These are phyloP conservation scores for Saccharomyces uvarum DNA, from an alignment of 1,139 yeast species.

Conservation along the genomic window DNA sequence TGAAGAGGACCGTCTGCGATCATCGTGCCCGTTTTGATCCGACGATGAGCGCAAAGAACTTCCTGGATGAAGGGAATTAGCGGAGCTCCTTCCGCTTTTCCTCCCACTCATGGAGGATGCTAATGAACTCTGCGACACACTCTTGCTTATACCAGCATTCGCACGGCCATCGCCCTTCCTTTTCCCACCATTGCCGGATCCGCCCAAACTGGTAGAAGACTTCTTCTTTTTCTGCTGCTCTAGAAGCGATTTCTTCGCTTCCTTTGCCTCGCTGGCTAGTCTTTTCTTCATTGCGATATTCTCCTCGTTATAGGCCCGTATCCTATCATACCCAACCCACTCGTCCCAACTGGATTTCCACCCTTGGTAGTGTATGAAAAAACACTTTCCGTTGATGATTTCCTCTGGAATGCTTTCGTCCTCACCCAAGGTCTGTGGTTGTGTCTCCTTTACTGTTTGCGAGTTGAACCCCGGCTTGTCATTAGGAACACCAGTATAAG, in stretches of 20 bases:
- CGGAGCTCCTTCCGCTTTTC: slow-evolving; percentile 4
- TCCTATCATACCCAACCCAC: slow-evolving; percentile 73
- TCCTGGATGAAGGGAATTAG: not conserved
- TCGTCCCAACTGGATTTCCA: slow-evolving; percentile 98
- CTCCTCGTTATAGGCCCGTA: slow-evolving; percentile 62
- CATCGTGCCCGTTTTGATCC: slow-evolving; percentile 1
- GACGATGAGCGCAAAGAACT: slow-evolving; percentile 1
- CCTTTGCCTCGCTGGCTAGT: slow-evolving; percentile 44
- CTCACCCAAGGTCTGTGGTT: slow-evolving; percentile 12
- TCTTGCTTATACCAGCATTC: not conserved
- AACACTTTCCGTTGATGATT: slow-evolving; percentile 39
- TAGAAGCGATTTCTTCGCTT: slow-evolving; percentile 15
- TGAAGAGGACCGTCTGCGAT: not conserved
- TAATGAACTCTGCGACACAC: not conserved
- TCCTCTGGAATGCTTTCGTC: slow-evolving; percentile 39
- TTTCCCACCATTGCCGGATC: not conserved
- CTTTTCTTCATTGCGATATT: slow-evolving; percentile 59
- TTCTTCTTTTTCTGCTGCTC: slow-evolving; percentile 16
- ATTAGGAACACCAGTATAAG: slow-evolving; percentile 21
- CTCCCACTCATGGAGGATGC: not conserved
- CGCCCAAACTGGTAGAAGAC: slow-evolving; percentile 5
- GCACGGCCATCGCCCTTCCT: not conserved
- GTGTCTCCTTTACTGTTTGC: slow-evolving; percentile 12
- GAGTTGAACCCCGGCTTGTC: slow-evolving; percentile 6
- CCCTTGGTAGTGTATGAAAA: slow-evolving; percentile 82